Evolutionary conservation across 192 early-diverging fungal genomes (phyloP), one percentile per base, ranked within the genome.

Genomic region (Mortierella alpina): DNA sequence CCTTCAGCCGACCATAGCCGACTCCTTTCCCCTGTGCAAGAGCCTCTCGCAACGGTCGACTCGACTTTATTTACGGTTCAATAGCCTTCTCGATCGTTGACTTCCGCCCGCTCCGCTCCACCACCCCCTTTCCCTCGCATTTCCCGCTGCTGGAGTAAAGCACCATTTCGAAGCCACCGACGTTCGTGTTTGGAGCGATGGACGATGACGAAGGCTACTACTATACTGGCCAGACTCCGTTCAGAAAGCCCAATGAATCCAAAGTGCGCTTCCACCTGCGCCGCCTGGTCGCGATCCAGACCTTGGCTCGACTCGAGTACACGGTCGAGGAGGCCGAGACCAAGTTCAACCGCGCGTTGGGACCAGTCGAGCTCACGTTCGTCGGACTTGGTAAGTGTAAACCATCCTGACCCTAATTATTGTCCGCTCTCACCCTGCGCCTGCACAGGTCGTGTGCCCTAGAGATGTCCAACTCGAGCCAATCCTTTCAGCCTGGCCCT

Each of bases 151-250:
- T 15, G 39, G 46, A 14, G 17, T 10, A 47, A 15, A 23, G 17
- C 63, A 61, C 22, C 63, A 65, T 72, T 66, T 62, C 68, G 52
- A 70, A 67, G 55, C 75, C 62, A 66, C 68, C 75, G 51, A 62
- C 75, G 20, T 67, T 69, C 55, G 66, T 69, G 15, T 69, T 76
- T 51, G 68, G 75, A 62, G 63, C 64, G 45, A 67, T 79, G 64
- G 75, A 79, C 75, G 68, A 72, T 60, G 77, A 72, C 44, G 77
- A 80, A 31, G 77, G 77, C 55, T 80, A 72, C 61, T 80, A 80
- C 55, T 80, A 72, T 54, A 80, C 77, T 5, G 77, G 77, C 61
- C 77, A 80, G 70, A 80, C 77, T 49, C 77, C 77, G 39, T 80
- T 80, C 66, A 63, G 70, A 59, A 72, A 80, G 46, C 77, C 77